Evolutionary conservation across 2,329 filamentous ascomycete genomes (phyloP).

Genomic region (Ramichloridium luteum): DNA sequence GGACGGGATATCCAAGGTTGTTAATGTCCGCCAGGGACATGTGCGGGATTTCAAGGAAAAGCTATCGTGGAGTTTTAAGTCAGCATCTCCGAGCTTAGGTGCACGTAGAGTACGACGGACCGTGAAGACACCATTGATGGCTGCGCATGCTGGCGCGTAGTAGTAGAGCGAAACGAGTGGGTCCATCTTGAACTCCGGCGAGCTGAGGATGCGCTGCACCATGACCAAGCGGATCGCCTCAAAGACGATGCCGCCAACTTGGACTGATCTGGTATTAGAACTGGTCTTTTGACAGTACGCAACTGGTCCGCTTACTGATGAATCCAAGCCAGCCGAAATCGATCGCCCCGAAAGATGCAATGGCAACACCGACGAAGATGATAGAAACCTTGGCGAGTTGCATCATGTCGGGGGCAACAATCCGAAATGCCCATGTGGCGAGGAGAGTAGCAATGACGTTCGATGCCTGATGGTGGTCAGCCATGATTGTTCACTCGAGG

Average conservation of each 20-base stretch:
- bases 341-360: slow-evolving; percentile 92
- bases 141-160: slow-evolving; percentile 72
- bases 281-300: no score
- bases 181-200: slow-evolving; percentile 83
- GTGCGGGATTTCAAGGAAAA: slow-evolving; percentile 61
- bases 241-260: slow-evolving; percentile 66
- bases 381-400: slow-evolving; percentile 85
- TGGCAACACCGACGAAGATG: slow-evolving; percentile 87
- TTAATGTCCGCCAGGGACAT: slow-evolving; percentile 59
- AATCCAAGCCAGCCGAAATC: slow-evolving; percentile 75
- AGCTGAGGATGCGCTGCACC: slow-evolving; percentile 71
- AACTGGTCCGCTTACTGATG: slow-evolving; percentile 27
- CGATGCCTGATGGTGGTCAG: slow-evolving; percentile 53
- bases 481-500: not conserved
- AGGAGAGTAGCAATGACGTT: slow-evolving; percentile 88
- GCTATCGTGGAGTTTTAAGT: no score
- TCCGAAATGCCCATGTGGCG: slow-evolving; percentile 75
- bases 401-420: slow-evolving; percentile 72
- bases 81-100: no score
- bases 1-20: slow-evolving; percentile 58
- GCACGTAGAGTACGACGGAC: no score
- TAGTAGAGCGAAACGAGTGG: slow-evolving; percentile 85
- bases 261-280: slow-evolving; percentile 37
- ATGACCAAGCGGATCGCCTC: slow-evolving; percentile 74
- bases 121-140: slow-evolving; percentile 66